Base-by-base conservation (phyloP, 805 yeast genomes). In the Suhomyces prunicola region DNA sequence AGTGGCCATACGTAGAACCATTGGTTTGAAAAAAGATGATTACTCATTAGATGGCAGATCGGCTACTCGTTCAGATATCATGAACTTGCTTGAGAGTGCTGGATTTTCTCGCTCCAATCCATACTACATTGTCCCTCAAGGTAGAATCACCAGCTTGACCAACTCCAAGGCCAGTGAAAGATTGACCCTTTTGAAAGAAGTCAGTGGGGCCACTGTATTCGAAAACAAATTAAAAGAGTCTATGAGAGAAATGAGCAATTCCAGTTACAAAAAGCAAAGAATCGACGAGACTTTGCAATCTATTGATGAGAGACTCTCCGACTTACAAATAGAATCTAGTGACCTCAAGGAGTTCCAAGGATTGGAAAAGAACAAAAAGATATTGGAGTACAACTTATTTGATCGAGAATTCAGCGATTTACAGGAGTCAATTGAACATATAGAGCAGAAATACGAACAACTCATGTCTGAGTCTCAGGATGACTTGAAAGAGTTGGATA, bases 111-210 rank as follows among this genome's bases (percentile, higher is more conserved):
- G 88, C 55, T 84, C 90, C 5, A 92, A 91, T 58, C 97, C 97
- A 0, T 93, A 92, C 69, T 93, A 93, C 67, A 93, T 94, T 60
- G 98, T 94, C 5, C 98, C 99, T 0, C 99, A 94, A 70, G 99
- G 99, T 19, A 79, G 89, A 60, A 90, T 94, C 60, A 87, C 97
- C 0, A 79, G 88, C 0, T 76, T 94, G 54, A 93, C 98, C 0
- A 90, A 90, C 64, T 93, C 97, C 0, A 88, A 88, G 60, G 97
- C 91, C 64, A 64, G 81, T 2, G 97, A 92, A 64, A 81, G 97
- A 55, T 75, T 93, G 49, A 79, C 81, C 35, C 72, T 92, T 40
- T 73, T 94, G 59, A 91, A 93, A 59, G 97, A 91, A 63, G 97
- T 93, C 33, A 94, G 97, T 29, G 99, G 99, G 17, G 97, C 98